Evolutionary conservation across 495 filamentous ascomycete species (phyloP).

Genomic region (Niebla homalea): DNA sequence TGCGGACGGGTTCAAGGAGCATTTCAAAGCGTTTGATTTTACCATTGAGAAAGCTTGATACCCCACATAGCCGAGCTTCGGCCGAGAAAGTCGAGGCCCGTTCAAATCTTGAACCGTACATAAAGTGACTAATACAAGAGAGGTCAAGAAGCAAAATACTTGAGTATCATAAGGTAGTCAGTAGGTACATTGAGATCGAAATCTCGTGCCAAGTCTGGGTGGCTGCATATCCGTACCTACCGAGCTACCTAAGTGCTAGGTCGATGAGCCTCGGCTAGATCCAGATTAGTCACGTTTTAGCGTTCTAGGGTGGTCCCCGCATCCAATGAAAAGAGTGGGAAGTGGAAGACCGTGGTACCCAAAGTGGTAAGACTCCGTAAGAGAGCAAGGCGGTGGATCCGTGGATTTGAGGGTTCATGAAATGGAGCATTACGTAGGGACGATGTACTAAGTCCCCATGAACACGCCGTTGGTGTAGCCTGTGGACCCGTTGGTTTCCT

Average conservation of each 20-base stretch:
- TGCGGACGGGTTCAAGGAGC: conserved; percentile 65
- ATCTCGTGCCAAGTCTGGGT: too few species aligned
- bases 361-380: background rate
- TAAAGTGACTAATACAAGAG: background rate
- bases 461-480: too few species aligned
- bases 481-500: too few species aligned
- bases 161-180: background rate
- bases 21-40: conserved; percentile 84
- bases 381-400: background rate
- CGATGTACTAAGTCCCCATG: background rate
- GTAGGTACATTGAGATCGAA: background rate
- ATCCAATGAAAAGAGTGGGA: background rate
- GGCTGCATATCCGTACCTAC: too few species aligned
- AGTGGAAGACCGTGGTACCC: background rate
- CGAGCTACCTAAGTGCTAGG: too few species aligned
- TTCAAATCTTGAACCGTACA: background rate
- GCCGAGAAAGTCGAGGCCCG: too few species aligned
- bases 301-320: too few species aligned
- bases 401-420: background rate
- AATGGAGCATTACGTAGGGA: background rate
- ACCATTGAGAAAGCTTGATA: background rate
- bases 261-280: too few species aligned
- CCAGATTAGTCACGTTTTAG: too few species aligned
- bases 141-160: background rate
- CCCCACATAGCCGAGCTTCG: background rate